Evolutionary conservation across 108 stramenopile species (phyloP).

Genomic region (Chaetoceros muelleri): DNA sequence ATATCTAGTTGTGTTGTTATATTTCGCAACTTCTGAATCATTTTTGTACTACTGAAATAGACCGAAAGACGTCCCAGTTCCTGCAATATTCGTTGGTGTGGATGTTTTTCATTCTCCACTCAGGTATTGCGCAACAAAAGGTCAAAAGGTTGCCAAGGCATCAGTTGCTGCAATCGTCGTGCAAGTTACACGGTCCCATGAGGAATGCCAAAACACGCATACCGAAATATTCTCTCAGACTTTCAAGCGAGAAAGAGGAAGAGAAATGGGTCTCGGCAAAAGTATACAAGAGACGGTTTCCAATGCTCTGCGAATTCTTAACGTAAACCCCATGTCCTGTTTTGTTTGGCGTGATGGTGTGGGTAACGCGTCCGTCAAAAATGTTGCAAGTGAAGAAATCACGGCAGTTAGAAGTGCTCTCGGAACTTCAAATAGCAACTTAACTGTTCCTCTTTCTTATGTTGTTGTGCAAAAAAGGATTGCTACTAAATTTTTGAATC

Average conservation of each 20-base stretch:
- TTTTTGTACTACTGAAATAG: too few species aligned
- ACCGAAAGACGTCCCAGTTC: conserved; percentile 38
- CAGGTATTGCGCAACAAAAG: conserved; percentile 26
- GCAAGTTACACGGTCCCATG: conserved; percentile 28
- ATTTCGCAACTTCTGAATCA: too few species aligned
- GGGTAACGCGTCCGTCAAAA: conserved; percentile 36
- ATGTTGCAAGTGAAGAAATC: conserved; percentile 39
- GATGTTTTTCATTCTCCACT: conserved; percentile 58
- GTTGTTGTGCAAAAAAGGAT: conserved; percentile 58
- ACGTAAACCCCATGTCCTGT: conserved; percentile 36
- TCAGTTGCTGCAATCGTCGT: conserved; percentile 65
- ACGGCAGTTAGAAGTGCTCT: conserved; percentile 31
- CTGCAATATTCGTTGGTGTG: conserved; percentile 47
- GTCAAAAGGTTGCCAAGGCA: conserved; percentile 34
- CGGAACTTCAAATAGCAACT: too few species aligned
- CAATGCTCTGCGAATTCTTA: conserved; percentile 32
- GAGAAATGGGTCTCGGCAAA: conserved; percentile 39
- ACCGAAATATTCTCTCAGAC: conserved; percentile 44
- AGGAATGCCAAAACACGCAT: conserved; percentile 7
- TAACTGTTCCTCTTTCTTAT: conserved; percentile 32
- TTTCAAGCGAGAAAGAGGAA: conserved; percentile 28
- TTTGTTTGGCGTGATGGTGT: conserved; percentile 64
- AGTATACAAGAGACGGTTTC: conserved; percentile 29
- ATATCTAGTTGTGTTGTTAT: conserved; percentile 13
- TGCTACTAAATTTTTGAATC: conserved; percentile 39